These are phyloP conservation scores for Solanum hybrid DNA, from an alignment of 305 asterid species.

Conservation along the genomic window DNA sequence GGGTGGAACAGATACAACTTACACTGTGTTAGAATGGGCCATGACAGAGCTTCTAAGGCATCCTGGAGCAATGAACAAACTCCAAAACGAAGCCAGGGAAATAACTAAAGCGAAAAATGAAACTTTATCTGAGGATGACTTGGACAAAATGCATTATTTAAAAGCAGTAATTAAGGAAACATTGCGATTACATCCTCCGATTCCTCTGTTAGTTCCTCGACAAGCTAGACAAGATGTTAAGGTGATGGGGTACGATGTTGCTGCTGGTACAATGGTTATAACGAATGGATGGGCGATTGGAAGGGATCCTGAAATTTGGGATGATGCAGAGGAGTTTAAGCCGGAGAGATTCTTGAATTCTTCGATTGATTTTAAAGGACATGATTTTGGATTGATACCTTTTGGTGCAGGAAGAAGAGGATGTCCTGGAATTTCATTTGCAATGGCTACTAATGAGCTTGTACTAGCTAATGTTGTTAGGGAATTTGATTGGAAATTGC, in stretches of 20 bases:
- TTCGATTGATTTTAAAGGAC: constrained; percentile 35
- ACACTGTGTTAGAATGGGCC: constrained; percentile 35
- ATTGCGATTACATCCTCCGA: constrained; percentile 32
- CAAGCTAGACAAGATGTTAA: constrained; percentile 23
- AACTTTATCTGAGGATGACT: constrained; percentile 9
- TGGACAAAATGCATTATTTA: constrained; percentile 31
- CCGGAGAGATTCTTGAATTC: constrained; percentile 39
- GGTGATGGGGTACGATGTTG: constrained; percentile 39
- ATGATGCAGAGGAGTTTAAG: constrained; percentile 30
- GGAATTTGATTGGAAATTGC: constrained; percentile 46
- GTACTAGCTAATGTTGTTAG: constrained; percentile 43
- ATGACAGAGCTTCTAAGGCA: constrained; percentile 41
- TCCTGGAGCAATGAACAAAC: constrained; percentile 14
- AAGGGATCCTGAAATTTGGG: constrained; percentile 34
- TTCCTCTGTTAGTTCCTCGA: constrained; percentile 29
- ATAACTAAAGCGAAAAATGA: background rate
- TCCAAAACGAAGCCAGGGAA: constrained; percentile 27
- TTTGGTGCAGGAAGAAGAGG: constrained; percentile 48
- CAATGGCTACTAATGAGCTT: constrained; percentile 35
- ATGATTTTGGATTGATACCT: constrained; percentile 36
- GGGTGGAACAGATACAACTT: constrained; percentile 44
- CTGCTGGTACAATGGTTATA: constrained; percentile 31
- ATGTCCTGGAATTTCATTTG: constrained; percentile 45
- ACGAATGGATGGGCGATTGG: constrained; percentile 32
- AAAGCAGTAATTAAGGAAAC: constrained; percentile 48